phyloP scores from a whole-genome alignment of 2,329 filamentous ascomycete species.

The Ophiostoma sp. region DNA sequence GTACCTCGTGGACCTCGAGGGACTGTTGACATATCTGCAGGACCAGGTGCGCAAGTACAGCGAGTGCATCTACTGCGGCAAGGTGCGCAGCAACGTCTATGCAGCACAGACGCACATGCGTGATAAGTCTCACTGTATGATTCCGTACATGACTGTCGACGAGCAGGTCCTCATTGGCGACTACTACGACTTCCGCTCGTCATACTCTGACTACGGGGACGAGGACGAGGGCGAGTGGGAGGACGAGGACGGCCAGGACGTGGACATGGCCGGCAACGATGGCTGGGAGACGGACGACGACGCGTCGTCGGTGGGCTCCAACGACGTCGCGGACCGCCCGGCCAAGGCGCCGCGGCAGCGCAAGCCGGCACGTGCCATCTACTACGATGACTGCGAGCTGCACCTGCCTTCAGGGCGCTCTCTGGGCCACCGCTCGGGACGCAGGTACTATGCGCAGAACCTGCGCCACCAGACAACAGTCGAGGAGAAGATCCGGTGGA shows the following conservation, averaged over 20 bases:
- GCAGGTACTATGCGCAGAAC: constrained; percentile 89
- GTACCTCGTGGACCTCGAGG: constrained; percentile 77
- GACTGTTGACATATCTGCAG: constrained; percentile 71
- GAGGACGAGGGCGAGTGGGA: constrained; percentile 43
- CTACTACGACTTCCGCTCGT: constrained; percentile 94
- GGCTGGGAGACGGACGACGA: constrained; percentile 96
- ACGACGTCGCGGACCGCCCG: constrained; percentile 70
- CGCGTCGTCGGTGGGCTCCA: constrained; percentile 80
- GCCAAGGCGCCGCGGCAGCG: constrained; percentile 52
- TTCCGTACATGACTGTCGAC: constrained; percentile 80
- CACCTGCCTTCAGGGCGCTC: constrained; percentile 86
- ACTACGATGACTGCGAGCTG: constrained; percentile 88
- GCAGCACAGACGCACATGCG: constrained; percentile 96
- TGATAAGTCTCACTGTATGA: constrained; percentile 94
- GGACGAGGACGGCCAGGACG: constrained; percentile 47
- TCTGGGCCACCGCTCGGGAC: constrained; percentile 82
- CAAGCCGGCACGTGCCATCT: constrained; percentile 68
- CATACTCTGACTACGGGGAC: constrained; percentile 74
- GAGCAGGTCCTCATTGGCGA: constrained; percentile 93
- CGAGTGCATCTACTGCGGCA: constrained; percentile 85
- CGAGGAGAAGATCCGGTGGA: constrained; percentile 49
- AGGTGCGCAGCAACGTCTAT: constrained; percentile 68
- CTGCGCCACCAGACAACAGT: constrained; percentile 74
- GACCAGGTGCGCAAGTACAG: constrained; percentile 73
- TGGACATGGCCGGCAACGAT: constrained; percentile 51